These are phyloP conservation scores for Chrysanthemum makinoi DNA, from an alignment of 129 eudicot species.

Conservation along the genomic window DNA sequence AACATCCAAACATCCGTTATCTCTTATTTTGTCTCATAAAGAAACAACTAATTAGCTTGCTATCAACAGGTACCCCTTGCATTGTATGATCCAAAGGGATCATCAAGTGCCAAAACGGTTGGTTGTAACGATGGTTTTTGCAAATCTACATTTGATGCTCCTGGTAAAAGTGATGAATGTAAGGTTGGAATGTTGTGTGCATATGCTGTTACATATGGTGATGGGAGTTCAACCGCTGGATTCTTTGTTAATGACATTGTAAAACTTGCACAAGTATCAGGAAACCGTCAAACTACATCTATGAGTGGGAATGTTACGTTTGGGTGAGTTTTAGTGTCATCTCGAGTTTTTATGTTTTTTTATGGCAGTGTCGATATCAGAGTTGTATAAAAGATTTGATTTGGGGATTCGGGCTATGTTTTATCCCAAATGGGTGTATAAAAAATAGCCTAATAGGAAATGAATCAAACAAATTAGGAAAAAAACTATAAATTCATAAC, in stretches of 20 bases:
- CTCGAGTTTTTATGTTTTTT: constrained; percentile 2
- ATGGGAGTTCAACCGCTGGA: constrained; percentile 85
- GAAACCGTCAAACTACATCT: constrained; percentile 49
- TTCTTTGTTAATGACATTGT: constrained; percentile 57
- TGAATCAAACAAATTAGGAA: not conserved
- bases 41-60: not conserved
- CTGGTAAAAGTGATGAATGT: constrained; percentile 43
- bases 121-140: constrained; percentile 72
- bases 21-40: not conserved
- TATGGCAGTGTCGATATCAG: not conserved
- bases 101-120: constrained; percentile 54
- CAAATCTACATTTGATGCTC: constrained; percentile 31
- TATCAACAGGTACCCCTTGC: constrained; percentile 50
- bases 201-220: constrained; percentile 80
- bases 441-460: too few species aligned
- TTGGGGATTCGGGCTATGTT: not conserved
- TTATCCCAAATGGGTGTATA: too few species aligned
- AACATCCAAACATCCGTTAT: not conserved
- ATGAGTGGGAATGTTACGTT: constrained; percentile 64
- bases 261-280: constrained; percentile 51
- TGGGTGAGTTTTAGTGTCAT: constrained; percentile 56
- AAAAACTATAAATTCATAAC: too few species aligned
- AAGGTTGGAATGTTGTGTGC: constrained; percentile 56
- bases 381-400: not conserved
- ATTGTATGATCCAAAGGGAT: constrained; percentile 60